Percentiles rank a stretch among this genome's conserved stretches.
These are phyloP conservation scores for Polygonum maritimum DNA, from an alignment of 148 eudicot species.

Conservation along the genomic window DNA sequence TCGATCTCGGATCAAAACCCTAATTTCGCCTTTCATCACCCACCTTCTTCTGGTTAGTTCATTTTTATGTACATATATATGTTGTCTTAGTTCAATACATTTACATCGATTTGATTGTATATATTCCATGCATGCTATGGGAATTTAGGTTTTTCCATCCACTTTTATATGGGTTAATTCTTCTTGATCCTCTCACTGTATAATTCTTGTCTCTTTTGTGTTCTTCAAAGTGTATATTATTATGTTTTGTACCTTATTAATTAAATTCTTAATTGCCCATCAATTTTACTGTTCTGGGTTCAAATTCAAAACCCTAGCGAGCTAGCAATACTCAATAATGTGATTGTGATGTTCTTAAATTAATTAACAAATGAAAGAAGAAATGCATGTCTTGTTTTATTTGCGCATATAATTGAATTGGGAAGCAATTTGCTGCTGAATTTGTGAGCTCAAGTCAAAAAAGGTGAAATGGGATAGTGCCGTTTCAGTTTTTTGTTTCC, in stretches of 20 bases:
- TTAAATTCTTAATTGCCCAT: background rate
- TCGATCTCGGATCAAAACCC: background rate
- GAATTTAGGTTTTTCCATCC: background rate
- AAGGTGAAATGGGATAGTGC: background rate
- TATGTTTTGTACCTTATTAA: background rate
- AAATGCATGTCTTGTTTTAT: too few relatives aligned
- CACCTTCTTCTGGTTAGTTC: background rate
- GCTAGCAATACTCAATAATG: background rate
- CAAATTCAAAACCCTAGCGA: background rate
- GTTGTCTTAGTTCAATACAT: too few relatives aligned
- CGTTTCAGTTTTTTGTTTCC: slow-evolving; percentile 8
- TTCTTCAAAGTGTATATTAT: background rate
- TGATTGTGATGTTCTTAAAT: background rate
- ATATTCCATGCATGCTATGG: background rate
- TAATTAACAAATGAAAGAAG: too few relatives aligned
- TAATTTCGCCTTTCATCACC: background rate
- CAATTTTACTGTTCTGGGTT: background rate
- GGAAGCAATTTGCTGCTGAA: background rate
- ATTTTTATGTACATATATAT: background rate
- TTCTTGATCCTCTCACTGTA: background rate
- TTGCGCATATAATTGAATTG: background rate
- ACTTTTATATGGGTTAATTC: background rate
- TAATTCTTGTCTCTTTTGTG: background rate
- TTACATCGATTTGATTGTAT: too few relatives aligned
- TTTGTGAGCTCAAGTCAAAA: background rate